phyloP scores from a whole-genome alignment of 176 grass and related monocot species.

The maize (Zea mays) region Zm-B73-REFERENCE-NAM-5.0 NC_050103.1:14507001-14507500 shows the following conservation, averaged over 20 bases:
- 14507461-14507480: too few relatives aligned
- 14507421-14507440: too few relatives aligned
- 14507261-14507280: neutral
- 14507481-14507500: too few relatives aligned
- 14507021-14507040: conserved; percentile 65
- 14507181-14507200: conserved; percentile 1
- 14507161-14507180: conserved; percentile 42
- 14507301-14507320: too few relatives aligned
- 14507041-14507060: conserved; percentile 51
- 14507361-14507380: too few relatives aligned
- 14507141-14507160: conserved; percentile 21
- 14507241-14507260: conserved; percentile 43
- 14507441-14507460: too few relatives aligned
- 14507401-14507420: too few relatives aligned
- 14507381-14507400: too few relatives aligned
- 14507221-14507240: conserved; percentile 11
- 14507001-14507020: conserved; percentile 71
- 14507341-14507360: too few relatives aligned
- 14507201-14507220: neutral
- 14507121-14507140: neutral
- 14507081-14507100: neutral
- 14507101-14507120: neutral
- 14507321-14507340: too few relatives aligned
- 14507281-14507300: neutral
- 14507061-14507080: conserved; percentile 45